phyloP scores from a whole-genome alignment of 2,329 filamentous ascomycete species.

The Aspergillus brunneoviolaceus region DNA sequence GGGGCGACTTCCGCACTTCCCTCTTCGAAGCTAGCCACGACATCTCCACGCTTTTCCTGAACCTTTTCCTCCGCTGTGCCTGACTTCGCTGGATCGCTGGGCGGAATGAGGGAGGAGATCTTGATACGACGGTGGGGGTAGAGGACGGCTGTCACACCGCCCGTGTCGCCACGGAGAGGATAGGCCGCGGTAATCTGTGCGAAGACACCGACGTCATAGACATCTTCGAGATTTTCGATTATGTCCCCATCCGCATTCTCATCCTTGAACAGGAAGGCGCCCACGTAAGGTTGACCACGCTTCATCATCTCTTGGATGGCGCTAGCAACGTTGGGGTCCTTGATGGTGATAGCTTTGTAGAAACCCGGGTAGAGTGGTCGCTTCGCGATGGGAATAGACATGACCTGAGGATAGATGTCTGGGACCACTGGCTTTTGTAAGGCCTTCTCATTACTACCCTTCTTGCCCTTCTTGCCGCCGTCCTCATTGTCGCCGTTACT shows the following conservation, averaged over 20 bases:
- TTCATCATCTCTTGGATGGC: conserved; percentile 97
- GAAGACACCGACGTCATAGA: conserved; percentile 94
- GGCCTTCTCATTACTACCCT: conserved; percentile 66
- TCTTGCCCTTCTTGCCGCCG: conserved; percentile 70
- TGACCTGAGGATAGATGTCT: conserved; percentile 94
- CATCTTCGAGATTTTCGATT: conserved; percentile 85
- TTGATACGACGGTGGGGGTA: conserved; percentile 95
- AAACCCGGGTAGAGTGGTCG: conserved; percentile 94
- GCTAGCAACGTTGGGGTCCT: conserved; percentile 83
- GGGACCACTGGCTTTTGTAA: conserved; percentile 86
- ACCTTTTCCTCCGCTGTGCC: conserved; percentile 42
- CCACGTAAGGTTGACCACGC: conserved; percentile 93
- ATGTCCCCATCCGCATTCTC: conserved; percentile 91
- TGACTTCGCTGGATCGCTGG: conserved; percentile 46
- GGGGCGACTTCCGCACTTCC: conserved; percentile 59
- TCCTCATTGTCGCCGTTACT: conserved; percentile 55
- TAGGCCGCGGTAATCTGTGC: conserved; percentile 97
- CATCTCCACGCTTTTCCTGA: conserved; percentile 79
- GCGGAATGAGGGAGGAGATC: conserved; percentile 78
- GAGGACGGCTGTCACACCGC: conserved; percentile 83
- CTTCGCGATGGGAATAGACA: conserved; percentile 94
- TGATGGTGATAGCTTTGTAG: conserved; percentile 97
- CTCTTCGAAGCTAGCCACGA: conserved; percentile 97
- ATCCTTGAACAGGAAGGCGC: conserved; percentile 95
- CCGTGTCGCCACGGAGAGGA: conserved; percentile 77